A percentile compares a stretch with the other conserved stretches of the same genome.
Evolutionary conservation across 2,329 filamentous ascomycete species (phyloP).

Genomic region (Aspergillus sp.): DNA sequence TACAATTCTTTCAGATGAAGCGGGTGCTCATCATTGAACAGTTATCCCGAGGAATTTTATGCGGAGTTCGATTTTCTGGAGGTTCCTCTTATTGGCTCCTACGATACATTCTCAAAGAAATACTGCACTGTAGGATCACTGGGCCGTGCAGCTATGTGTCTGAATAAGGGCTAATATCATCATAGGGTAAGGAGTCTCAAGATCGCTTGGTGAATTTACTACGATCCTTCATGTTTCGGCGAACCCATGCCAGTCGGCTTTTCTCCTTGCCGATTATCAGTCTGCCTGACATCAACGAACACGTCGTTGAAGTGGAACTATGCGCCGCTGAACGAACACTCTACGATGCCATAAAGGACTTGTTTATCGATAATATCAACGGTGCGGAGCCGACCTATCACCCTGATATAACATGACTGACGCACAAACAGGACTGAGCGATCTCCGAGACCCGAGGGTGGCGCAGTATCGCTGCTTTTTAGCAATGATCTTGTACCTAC

Average conservation of each 20-base stretch:
- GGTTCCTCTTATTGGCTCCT: slow-evolving; percentile 26
- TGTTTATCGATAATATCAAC: slow-evolving; percentile 36
- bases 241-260: slow-evolving; percentile 55
- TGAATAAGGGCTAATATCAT: not conserved
- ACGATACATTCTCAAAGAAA: slow-evolving; percentile 22
- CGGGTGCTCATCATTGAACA: slow-evolving; percentile 6
- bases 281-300: slow-evolving; percentile 50
- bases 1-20: not conserved
- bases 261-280: slow-evolving; percentile 55
- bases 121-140: slow-evolving; percentile 22
- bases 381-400: slow-evolving; percentile 12
- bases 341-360: slow-evolving; percentile 51
- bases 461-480: slow-evolving; percentile 41
- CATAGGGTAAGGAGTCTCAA: slow-evolving; percentile 9
- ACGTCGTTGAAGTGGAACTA: slow-evolving; percentile 47
- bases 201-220: slow-evolving; percentile 29
- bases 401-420: slow-evolving; percentile 28
- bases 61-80: slow-evolving; percentile 39
- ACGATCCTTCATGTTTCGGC: slow-evolving; percentile 51
- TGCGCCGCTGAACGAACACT: slow-evolving; percentile 52
- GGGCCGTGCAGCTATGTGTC: not conserved
- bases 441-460: slow-evolving; percentile 6
- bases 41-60: slow-evolving; percentile 37
- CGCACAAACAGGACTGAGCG: slow-evolving; percentile 8
- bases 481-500: slow-evolving; percentile 50